Evolutionary conservation across 2,329 filamentous ascomycete genomes (phyloP).

Genomic region (Colletotrichum tropicale): DNA sequence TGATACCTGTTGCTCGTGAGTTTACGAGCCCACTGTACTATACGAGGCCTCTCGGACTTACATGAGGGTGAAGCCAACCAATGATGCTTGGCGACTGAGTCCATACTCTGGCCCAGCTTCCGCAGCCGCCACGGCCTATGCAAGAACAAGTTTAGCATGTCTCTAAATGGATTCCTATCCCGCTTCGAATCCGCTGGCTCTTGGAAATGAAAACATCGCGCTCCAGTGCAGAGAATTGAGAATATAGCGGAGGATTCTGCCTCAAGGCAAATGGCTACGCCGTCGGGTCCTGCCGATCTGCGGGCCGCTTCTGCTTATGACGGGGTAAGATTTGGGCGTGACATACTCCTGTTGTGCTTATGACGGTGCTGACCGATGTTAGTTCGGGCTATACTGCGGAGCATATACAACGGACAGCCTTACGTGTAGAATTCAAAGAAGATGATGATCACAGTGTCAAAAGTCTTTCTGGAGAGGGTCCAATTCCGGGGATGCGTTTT

Average conservation of each 20-base stretch:
- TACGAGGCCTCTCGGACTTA: background rate
- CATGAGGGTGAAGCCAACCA: conserved; percentile 30
- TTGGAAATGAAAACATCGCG: background rate
- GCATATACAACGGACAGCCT: background rate
- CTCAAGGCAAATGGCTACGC: background rate
- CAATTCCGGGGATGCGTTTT: conserved; percentile 22
- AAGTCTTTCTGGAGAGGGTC: conserved; percentile 20
- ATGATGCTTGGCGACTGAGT: conserved; percentile 2
- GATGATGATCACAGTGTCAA: conserved; percentile 23
- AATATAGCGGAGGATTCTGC: background rate
- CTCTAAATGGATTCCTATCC: background rate
- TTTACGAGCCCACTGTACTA: background rate
- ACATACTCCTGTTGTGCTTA: conserved; percentile 16
- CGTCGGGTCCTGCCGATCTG: background rate
- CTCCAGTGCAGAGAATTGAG: background rate
- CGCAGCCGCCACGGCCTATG: conserved; percentile 15
- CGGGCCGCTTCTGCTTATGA: background rate
- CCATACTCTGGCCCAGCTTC: conserved; percentile 1
- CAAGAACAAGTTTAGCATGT: background rate
- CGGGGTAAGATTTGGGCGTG: no score
- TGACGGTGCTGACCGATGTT: background rate
- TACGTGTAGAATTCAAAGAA: conserved; percentile 27
- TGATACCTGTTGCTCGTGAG: conserved; percentile 29
- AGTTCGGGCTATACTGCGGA: background rate
- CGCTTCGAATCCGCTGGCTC: background rate